Percentiles rank a stretch among this genome's conserved stretches.
These are phyloP conservation scores for Houttuynia cordata DNA, from an alignment of 164 flowering plant species.

Conservation along the genomic window DNA sequence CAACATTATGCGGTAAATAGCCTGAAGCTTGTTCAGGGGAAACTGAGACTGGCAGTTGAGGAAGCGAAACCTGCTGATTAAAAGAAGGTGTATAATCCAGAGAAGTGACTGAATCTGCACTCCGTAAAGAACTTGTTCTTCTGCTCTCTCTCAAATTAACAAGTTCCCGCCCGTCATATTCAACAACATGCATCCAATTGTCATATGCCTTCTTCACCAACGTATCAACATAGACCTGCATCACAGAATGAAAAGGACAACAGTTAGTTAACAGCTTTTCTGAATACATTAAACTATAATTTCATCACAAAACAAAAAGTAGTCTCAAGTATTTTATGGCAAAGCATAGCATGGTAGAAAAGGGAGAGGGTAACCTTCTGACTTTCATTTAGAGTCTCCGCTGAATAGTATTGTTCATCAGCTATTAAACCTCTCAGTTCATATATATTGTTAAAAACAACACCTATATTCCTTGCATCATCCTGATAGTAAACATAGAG, in stretches of 20 bases:
- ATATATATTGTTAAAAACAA: constrained; percentile 77
- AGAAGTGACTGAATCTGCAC: constrained; percentile 20
- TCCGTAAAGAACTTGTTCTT: constrained; percentile 21
- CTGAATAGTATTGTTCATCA: constrained; percentile 50
- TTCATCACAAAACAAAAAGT: not conserved
- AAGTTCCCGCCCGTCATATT: constrained; percentile 81
- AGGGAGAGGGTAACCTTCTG: constrained; percentile 53
- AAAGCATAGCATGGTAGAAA: not conserved
- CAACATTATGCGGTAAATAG: constrained; percentile 27
- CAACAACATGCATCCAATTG: constrained; percentile 86
- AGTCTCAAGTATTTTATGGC: not conserved
- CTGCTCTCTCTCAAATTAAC: constrained; percentile 34
- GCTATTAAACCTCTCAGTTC: constrained; percentile 73
- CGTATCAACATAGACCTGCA: constrained; percentile 68
- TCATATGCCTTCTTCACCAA: constrained; percentile 95
- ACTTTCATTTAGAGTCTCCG: constrained; percentile 63
- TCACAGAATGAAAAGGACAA: not conserved
- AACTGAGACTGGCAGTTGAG: constrained; percentile 23
- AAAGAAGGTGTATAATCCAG: constrained; percentile 31
- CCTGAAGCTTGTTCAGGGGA: constrained; percentile 35
- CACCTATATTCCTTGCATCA: constrained; percentile 63
- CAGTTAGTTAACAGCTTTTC: not conserved
- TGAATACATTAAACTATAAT: not conserved
- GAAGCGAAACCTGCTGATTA: constrained; percentile 38
- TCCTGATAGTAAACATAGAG: constrained; percentile 48